Conservation (phyloP, 1,284 basidiomycete genomes). For the Leucoagaricus sp. region DNA sequence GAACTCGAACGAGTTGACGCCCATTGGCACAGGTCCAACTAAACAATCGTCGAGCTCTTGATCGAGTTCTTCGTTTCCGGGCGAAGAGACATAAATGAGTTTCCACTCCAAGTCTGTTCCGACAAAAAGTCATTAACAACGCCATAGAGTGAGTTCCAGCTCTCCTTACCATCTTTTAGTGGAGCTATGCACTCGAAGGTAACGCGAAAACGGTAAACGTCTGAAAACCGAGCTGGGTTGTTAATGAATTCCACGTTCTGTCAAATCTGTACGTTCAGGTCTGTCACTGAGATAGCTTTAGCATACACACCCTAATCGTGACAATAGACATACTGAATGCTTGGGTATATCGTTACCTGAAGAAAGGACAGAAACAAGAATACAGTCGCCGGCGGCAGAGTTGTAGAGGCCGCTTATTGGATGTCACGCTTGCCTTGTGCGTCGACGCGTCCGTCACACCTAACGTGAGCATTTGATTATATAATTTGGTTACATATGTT, state of each 20-base stretch:
- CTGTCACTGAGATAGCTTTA: constrained; percentile 6
- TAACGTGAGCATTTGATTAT: constrained; percentile 8
- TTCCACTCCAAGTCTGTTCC: constrained; percentile 92
- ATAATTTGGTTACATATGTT: constrained; percentile 1
- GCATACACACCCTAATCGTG: constrained; percentile 57
- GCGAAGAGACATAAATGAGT: constrained; percentile 95
- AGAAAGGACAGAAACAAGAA: neutral
- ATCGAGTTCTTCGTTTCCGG: constrained; percentile 89
- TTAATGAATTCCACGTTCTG: constrained; percentile 89
- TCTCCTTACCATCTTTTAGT: constrained; percentile 78
- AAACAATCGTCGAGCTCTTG: constrained; percentile 96
- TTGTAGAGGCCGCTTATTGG: neutral
- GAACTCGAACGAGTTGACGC: constrained; percentile 97
- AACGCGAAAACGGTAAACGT: constrained; percentile 93
- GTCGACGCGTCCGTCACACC: constrained; percentile 13
- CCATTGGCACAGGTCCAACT: constrained; percentile 93
- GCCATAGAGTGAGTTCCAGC: neutral
- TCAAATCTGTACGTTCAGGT: neutral
- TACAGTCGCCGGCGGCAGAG: neutral
- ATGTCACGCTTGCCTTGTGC: neutral
- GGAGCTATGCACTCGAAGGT: constrained; percentile 98
- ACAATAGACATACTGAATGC: constrained; percentile 59
- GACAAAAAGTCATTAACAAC: neutral
- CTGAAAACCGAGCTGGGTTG: constrained; percentile 90
- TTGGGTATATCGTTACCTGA: constrained; percentile 1